These are phyloP conservation scores for Pleodorina starrii DNA, from an alignment of 139 green algal species.

Conservation along the genomic window DNA sequence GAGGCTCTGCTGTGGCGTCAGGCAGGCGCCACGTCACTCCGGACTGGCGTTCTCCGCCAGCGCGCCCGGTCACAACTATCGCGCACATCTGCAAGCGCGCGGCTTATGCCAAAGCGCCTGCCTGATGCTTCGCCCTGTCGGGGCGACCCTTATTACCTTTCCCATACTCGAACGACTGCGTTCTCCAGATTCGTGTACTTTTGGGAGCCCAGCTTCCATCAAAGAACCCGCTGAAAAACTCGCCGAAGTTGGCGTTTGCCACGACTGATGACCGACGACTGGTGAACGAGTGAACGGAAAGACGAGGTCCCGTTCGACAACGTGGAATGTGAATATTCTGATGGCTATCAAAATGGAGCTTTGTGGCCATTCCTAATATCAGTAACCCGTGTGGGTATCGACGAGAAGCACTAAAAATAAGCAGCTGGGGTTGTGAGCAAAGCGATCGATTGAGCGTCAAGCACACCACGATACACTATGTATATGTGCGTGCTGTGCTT, in stretches of 20 bases:
- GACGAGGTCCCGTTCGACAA: not conserved
- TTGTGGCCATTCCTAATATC: not conserved
- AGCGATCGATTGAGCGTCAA: too few relatives aligned
- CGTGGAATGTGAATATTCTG: not conserved
- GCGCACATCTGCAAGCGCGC: too few relatives aligned
- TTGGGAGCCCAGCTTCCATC: conserved; percentile 56
- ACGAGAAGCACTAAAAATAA: too few relatives aligned
- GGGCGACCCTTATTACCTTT: not conserved
- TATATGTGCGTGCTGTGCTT: too few relatives aligned
- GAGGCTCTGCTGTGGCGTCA: too few relatives aligned
- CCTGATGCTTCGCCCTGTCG: too few relatives aligned
- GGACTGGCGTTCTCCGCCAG: not conserved
- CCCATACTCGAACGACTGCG: conserved; percentile 51
- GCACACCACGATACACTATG: too few relatives aligned
- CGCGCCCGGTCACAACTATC: not conserved
- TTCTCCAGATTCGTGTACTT: conserved; percentile 51
- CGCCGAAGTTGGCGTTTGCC: not conserved
- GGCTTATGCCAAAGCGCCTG: too few relatives aligned
- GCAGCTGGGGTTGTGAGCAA: too few relatives aligned
- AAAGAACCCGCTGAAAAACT: conserved; percentile 40
- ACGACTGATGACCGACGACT: not conserved
- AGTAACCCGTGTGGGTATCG: too few relatives aligned
- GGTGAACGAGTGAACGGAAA: not conserved
- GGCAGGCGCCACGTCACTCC: not conserved
- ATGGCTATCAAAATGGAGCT: not conserved